A percentile compares a stretch with the other conserved stretches of the same genome.
phyloP scores from a whole-genome alignment of 352 stramenopile genomes.

The Globisporangium nagaii region DNA sequence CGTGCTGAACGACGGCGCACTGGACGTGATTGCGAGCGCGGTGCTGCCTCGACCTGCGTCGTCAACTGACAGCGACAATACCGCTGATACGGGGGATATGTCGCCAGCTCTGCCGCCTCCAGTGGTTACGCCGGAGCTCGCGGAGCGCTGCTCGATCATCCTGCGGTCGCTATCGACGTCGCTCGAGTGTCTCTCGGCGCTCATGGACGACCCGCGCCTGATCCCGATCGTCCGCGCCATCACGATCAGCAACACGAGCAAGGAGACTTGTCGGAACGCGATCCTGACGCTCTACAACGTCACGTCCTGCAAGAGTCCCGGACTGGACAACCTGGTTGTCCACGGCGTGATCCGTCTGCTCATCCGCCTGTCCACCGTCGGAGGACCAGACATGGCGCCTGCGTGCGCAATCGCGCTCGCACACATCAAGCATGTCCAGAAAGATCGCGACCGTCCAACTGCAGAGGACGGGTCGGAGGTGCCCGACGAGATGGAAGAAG shows the following conservation, averaged over 20 bases:
- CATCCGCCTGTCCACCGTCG: conserved; percentile 46
- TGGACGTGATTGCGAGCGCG: conserved; percentile 51
- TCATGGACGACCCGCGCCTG: conserved; percentile 51
- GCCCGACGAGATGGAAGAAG: conserved; percentile 61
- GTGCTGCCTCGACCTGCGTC: conserved; percentile 1
- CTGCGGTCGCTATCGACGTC: conserved; percentile 60
- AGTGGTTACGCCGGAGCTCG: conserved; percentile 15
- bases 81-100: neutral
- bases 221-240: conserved; percentile 44
- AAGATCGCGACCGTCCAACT: conserved; percentile 30
- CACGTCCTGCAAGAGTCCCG: conserved; percentile 38
- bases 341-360: conserved; percentile 53
- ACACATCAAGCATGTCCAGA: conserved; percentile 73
- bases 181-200: conserved; percentile 30
- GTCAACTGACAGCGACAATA: neutral
- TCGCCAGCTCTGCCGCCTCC: neutral
- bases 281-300: conserved; percentile 77
- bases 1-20: conserved; percentile 48
- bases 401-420: conserved; percentile 63
- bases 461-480: conserved; percentile 18
- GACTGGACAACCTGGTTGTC: conserved; percentile 44
- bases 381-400: conserved; percentile 53
- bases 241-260: conserved; percentile 20
- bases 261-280: conserved; percentile 48
- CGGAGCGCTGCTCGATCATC: conserved; percentile 64